Base-by-base conservation (phyloP, 331 rosid species). In the Rhamnella rubrinervis region DNA sequence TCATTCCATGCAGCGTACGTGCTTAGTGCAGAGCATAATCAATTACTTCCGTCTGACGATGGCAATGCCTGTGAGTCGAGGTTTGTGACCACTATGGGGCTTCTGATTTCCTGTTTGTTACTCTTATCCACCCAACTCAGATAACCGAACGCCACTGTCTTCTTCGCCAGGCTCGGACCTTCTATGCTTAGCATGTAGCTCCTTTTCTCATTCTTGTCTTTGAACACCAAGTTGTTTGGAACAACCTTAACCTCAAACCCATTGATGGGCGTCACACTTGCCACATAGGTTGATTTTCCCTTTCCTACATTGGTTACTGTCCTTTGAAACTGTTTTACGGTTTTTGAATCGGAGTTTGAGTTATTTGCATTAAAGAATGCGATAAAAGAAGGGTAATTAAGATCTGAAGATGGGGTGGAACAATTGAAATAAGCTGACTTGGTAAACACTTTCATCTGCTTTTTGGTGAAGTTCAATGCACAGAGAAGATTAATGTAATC, bases 371-470 rank as follows among this genome's bases (percentile, higher is more conserved):
- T 55, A 78, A 78, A 80, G 64, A 75, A 81, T n/a, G 87, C 91
- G 57, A 89, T 83, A 14, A 92, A 92, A 56, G 96, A 92, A 28
- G 98, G 98, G 77, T 92, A 92, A 68, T 92, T 92, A 2, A 92
- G 85, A 72, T 89, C 96, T 61, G 78, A 58, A 0, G 86, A 86
- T 4, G 84, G 77, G 38, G 62, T 72, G 5, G 85, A 75, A 18
- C 92, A 92, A 15, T 85, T 31, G 44, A 66, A 38, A 0, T 72
- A 63, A 28, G 77, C 41, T 3, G 74, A 65, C 68, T 77, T 72
- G 0, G 95, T 89, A 63, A 89, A 80, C 50, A 58, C 39, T 19
- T 55, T 75, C 25, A 89, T 85, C 44, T 87, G 67, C 7, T 71
- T 56, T 17, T 68, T 14, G 4, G 86, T 70, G 67, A 44, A 83